Base-by-base conservation (phyloP, 2,329 filamentous ascomycete genomes). In the Fusarium sp. region DNA sequence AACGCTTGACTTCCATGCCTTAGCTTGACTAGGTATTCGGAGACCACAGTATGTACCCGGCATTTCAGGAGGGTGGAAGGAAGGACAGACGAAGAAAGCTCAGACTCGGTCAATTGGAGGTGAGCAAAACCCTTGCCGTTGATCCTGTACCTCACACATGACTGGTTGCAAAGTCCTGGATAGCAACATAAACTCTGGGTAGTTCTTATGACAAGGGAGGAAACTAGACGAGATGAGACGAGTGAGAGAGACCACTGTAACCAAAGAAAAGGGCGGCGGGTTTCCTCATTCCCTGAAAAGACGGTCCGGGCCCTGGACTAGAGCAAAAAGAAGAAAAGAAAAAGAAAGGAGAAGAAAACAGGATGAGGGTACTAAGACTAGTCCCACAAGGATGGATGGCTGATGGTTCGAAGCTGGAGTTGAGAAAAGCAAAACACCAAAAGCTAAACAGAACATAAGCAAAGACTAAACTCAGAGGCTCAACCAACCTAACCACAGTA, bases 341-440 rank as follows among this genome's bases (percentile, higher is more conserved):
- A 52, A 59, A 47, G 28, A 9, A 24, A 44, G 31, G 12, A 31
- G 13, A 24, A 16, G 39, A 42, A 33, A 64, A 43, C 24, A 37
- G 26, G 37, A 46, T 31, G 37, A 52, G 38, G 43, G 33, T 31
- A 56, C 43, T 26, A 48, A 57, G 39, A 18, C 24, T 39, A 39
- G 53, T 28, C 8, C 12, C 28, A 26, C 48, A 59, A 65, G 60
- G 53, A 53, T 46, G 59, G 57, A 26, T 41, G 28, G 35, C 28
- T 44, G 46, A 43, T 65, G 43, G 47, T 55, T 38, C 15, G 11
- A 13, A 59, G 37, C 20, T 43, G 35, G 43, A 35, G 26, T 47
- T 39, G 43, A 28, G 57, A 66, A 65, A 65, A 65, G 53, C 60
- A 65, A 65, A 59, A 60, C 18, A 35, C 33, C 42, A 58, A 42